phyloP scores from a whole-genome alignment of 495 filamentous ascomycete species.

The Lasiosphaeriaceae sp. region DNA sequence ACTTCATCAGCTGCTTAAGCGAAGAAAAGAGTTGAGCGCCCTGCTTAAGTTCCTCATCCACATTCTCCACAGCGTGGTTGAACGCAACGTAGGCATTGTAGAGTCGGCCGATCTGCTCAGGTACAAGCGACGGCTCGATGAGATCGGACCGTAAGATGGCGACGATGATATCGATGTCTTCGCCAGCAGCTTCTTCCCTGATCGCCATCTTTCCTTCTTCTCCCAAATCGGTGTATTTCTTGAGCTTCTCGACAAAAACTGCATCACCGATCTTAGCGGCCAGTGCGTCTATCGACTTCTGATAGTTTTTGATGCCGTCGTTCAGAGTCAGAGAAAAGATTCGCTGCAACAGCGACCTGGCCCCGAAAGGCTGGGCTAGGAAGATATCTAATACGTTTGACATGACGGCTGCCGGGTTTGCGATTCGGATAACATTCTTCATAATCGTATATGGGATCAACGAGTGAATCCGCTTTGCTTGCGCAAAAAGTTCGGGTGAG shows the following conservation, averaged over 20 bases:
- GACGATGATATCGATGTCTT: slow-evolving; percentile 79
- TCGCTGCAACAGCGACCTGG: slow-evolving; percentile 83
- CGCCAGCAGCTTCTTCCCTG: slow-evolving; percentile 62
- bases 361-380: slow-evolving; percentile 88
- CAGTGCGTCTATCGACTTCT: slow-evolving; percentile 78
- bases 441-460: slow-evolving; percentile 86
- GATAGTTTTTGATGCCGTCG: slow-evolving; percentile 80
- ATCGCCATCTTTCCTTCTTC: slow-evolving; percentile 71
- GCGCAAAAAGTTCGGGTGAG: slow-evolving; percentile 90
- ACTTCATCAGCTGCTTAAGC: slow-evolving; percentile 90
- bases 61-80: slow-evolving; percentile 88
- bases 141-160: slow-evolving; percentile 72
- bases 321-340: slow-evolving; percentile 89
- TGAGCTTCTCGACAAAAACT: slow-evolving; percentile 76
- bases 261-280: slow-evolving; percentile 69
- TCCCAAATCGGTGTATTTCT: slow-evolving; percentile 67
- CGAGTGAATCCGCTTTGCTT: slow-evolving; percentile 88
- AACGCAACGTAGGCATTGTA: slow-evolving; percentile 97
- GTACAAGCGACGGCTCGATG: slow-evolving; percentile 61
- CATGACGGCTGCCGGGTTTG: slow-evolving; percentile 96
- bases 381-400: slow-evolving; percentile 87
- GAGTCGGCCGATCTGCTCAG: slow-evolving; percentile 73
- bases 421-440: slow-evolving; percentile 94
- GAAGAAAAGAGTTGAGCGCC: slow-evolving; percentile 89
- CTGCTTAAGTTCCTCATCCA: slow-evolving; percentile 80